phyloP scores from a whole-genome alignment of 345 rosid species.

The Pseudoturritis turrita region DNA sequence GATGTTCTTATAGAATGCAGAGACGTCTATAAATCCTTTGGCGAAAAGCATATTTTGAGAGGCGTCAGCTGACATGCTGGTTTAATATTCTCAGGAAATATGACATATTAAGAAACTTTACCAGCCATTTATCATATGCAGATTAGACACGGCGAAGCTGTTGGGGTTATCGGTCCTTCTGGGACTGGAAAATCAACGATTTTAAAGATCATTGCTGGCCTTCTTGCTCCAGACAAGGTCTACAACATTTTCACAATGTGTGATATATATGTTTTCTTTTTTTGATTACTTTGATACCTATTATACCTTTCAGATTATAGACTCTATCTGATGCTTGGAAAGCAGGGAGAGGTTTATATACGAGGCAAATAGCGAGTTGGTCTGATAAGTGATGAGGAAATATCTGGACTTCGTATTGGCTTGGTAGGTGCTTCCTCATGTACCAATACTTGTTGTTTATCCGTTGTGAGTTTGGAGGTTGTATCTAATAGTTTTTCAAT shows the following conservation, averaged over 20 bases:
- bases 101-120: not conserved
- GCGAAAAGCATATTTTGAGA: not conserved
- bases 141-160: conserved; percentile 98
- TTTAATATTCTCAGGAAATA: not conserved
- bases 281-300: not conserved
- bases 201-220: conserved; percentile 94
- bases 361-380: conserved; percentile 79
- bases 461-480: not conserved
- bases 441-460: not conserved
- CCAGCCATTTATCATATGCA: conserved; percentile 6
- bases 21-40: not conserved
- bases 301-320: not conserved
- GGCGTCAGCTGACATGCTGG: not conserved
- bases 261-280: not conserved
- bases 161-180: conserved; percentile 97
- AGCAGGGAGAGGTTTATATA: conserved; percentile 85
- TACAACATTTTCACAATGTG: not conserved
- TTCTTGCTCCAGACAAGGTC: conserved; percentile 97
- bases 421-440: conserved; percentile 36
- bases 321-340: conserved; percentile 9
- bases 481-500: not conserved
- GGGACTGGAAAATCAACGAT: conserved; percentile 98
- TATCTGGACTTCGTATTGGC: conserved; percentile 94
- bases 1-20: not conserved
- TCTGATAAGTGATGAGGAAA: conserved; percentile 73